Evolutionary conservation across 202 grass and related monocot species (phyloP).

Genomic region (Thinopyrum obtusiflorum): DNA sequence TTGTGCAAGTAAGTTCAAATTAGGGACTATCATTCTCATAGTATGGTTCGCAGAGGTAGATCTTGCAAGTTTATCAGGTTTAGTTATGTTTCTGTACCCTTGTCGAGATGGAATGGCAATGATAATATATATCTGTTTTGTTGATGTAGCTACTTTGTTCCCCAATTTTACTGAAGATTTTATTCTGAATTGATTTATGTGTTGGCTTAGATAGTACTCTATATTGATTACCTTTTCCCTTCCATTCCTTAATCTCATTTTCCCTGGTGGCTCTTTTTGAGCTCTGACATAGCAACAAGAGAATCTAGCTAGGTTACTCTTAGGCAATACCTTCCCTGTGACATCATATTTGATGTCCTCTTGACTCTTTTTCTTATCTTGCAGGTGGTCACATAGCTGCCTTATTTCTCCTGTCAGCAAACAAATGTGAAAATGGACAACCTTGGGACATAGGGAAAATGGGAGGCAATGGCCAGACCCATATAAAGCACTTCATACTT

Average conservation of each 20-base stretch:
- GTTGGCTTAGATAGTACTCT: not conserved
- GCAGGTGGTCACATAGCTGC: conserved; percentile 10
- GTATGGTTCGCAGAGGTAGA: too few relatives aligned
- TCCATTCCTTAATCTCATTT: not conserved
- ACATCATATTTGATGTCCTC: too few relatives aligned
- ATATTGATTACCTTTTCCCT: not conserved
- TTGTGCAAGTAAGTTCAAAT: too few relatives aligned
- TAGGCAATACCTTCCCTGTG: too few relatives aligned
- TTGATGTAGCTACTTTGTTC: not conserved
- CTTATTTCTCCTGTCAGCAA: conserved; percentile 21
- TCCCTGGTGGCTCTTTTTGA: not conserved
- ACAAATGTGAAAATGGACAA: conserved; percentile 64
- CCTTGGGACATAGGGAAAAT: conserved; percentile 70
- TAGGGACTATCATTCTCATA: too few relatives aligned
- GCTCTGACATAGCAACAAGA: not conserved
- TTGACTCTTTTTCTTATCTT: conserved; percentile 7
- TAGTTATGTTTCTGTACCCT: too few relatives aligned
- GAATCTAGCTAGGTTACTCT: too few relatives aligned
- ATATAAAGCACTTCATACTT: conserved; percentile 76
- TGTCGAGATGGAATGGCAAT: too few relatives aligned
- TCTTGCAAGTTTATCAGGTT: too few relatives aligned
- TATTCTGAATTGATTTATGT: not conserved
- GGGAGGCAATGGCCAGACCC: conserved; percentile 63
- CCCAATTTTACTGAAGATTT: not conserved
- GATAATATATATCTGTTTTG: too few relatives aligned